Evolutionary conservation across 140 eudicot genomes (phyloP), one percentile per base, ranked within the genome.

Genomic region (Anethum foeniculum): DNA sequence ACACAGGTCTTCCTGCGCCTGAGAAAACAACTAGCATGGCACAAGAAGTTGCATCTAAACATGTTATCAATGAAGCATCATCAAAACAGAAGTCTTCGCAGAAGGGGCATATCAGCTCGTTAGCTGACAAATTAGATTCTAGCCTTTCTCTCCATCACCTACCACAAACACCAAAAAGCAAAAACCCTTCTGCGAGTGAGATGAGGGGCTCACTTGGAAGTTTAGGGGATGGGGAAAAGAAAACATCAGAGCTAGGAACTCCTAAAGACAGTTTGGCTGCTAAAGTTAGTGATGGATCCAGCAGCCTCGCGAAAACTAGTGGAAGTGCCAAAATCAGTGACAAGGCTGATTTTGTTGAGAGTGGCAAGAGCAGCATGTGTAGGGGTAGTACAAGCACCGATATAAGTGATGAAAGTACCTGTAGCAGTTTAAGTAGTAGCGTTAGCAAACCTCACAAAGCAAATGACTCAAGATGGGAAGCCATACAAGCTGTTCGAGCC

Each of bases 391-490:
- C 84, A 46, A 91, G 97, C 86, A 91, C 90, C 23, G 92, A 90
- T 56, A 84, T 91, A 56, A 91, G 97, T 71, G 97, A 91, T 43
- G 97, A 91, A 79, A 91, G 97, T 87, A 89, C 88, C 19, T 91
- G 94, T 83, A 91, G 94, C 84, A 91, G 94, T 84, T 91, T 89
- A 44, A 91, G 94, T 84, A 88, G 90, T 87, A 88, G 84, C 52
- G 54, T 91, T 67, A 91, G 86, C 82, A 91, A 91, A 75, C 97
- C 97, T 3, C 97, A 91, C 75, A 91, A 91, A 78, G 91, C 89
- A 78, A 91, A 91, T 79, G 97, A 91, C 71, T 71, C 84, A 71
- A 82, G 92, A 82, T 91, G 97, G 97, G 97, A 91, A 85, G 94
- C 97, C 28, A 89, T 91, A 47, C 97, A 90, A 82, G 93, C 84